A percentile compares a stretch with the other conserved stretches of the same genome.
These are phyloP conservation scores for Candida michaelii DNA, from an alignment of 805 yeast species.

Conservation along the genomic window DNA sequence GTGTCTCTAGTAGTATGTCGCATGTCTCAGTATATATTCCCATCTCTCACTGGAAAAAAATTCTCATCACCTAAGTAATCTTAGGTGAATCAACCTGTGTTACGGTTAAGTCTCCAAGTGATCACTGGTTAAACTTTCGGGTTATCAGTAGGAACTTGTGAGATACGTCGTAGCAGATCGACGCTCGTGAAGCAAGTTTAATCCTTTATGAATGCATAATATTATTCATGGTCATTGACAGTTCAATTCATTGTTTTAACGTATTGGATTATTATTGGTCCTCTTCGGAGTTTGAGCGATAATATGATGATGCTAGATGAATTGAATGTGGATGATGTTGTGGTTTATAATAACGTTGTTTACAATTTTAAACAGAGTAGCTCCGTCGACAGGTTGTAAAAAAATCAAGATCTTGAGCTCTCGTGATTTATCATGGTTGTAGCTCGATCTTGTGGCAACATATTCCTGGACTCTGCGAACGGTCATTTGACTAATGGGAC, in stretches of 20 bases:
- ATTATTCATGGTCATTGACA: conserved; percentile 14
- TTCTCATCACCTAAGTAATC: conserved; percentile 1
- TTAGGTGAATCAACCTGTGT: conserved; percentile 50
- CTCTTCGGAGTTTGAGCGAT: conserved; percentile 57
- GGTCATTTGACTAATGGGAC: conserved; percentile 79
- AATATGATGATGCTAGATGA: conserved; percentile 4
- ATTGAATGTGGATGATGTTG: neutral
- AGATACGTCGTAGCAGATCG: conserved; percentile 53
- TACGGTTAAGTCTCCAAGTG: conserved; percentile 44
- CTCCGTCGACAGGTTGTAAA: conserved; percentile 99
- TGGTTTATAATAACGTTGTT: conserved; percentile 4
- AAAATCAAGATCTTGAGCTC: conserved; percentile 67
- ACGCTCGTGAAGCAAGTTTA: conserved; percentile 69
- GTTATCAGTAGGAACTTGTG: conserved; percentile 32
- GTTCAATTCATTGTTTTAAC: conserved; percentile 6
- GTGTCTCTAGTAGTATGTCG: too few species aligned
- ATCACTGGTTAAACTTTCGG: conserved; percentile 30
- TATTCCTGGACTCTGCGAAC: conserved; percentile 99
- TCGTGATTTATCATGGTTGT: conserved; percentile 29
- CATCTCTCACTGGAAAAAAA: neutral
- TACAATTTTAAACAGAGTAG: conserved; percentile 66
- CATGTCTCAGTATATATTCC: too few species aligned
- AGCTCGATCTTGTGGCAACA: conserved; percentile 90
- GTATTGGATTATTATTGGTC: conserved; percentile 31
- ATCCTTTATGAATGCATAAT: conserved; percentile 12